These are phyloP conservation scores for Ormosia emarginata DNA, from an alignment of 306 rosid genomes.

Conservation along the genomic window DNA sequence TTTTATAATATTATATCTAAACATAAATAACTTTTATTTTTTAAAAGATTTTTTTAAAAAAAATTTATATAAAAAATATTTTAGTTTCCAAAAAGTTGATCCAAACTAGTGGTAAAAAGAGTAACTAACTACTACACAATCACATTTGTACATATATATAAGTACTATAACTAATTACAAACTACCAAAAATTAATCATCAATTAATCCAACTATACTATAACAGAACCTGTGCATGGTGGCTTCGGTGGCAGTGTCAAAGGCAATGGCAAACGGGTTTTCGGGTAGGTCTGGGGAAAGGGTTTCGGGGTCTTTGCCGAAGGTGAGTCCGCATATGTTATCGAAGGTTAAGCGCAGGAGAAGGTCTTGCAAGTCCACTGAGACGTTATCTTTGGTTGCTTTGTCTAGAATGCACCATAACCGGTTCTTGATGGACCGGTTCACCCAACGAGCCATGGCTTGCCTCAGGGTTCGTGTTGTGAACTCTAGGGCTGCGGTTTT, in stretches of 20 bases:
- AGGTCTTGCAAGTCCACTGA: constrained; percentile 79
- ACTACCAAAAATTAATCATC: no score
- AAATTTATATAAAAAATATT: no score
- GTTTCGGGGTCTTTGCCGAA: constrained; percentile 91
- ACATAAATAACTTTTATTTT: no score
- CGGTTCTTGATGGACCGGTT: constrained; percentile 71
- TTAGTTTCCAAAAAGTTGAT: no score
- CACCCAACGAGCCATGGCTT: constrained; percentile 97
- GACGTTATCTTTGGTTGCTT: constrained; percentile 38
- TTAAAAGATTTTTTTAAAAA: no score
- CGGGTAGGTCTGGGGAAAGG: constrained; percentile 55
- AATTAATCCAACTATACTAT: not conserved
- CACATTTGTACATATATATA: no score
- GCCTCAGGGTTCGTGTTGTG: constrained; percentile 75
- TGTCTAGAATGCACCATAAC: constrained; percentile 73
- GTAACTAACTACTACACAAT: no score
- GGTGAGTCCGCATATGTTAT: constrained; percentile 88
- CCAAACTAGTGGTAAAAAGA: no score
- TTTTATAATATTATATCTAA: no score
- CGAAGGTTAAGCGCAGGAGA: constrained; percentile 75
- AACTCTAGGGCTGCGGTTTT: constrained; percentile 94
- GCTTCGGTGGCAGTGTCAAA: constrained; percentile 89
- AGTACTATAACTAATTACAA: no score
- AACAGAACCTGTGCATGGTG: constrained; percentile 57
- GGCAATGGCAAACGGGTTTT: constrained; percentile 57